phyloP scores from a whole-genome alignment of 805 yeast genomes.

The Hanseniaspora nectarophila region DNA sequence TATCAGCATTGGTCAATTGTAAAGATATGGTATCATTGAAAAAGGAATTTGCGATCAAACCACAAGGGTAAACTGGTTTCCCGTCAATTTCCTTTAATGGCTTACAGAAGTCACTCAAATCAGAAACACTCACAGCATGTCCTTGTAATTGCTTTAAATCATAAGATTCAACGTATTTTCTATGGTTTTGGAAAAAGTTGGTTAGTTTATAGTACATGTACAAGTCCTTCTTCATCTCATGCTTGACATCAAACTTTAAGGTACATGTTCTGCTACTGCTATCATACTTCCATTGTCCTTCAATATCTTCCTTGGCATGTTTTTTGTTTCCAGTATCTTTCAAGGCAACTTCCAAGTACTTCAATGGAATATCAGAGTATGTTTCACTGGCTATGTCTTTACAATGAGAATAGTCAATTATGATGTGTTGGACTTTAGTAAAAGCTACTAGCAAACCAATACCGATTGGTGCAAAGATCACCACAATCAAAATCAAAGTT shows the following conservation, averaged over 20 bases:
- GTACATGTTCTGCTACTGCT: conserved; percentile 42
- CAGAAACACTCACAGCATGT: conserved; percentile 42
- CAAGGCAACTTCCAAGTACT: conserved; percentile 53
- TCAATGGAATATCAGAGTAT: conserved; percentile 45
- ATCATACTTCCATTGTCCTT: conserved; percentile 56
- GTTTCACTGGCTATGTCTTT: conserved; percentile 35
- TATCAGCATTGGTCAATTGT: conserved; percentile 31
- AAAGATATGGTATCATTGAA: conserved; percentile 63
- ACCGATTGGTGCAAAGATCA: conserved; percentile 83
- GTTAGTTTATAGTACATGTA: conserved; percentile 76
- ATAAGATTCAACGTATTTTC: conserved; percentile 79
- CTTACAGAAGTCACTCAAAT: conserved; percentile 35
- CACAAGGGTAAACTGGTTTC: conserved; percentile 59
- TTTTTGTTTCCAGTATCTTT: conserved; percentile 25
- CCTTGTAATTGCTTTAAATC: conserved; percentile 77
- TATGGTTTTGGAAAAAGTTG: conserved; percentile 86
- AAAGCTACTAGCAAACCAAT: conserved; percentile 71
- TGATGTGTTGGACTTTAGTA: conserved; percentile 62
- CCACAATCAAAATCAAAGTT: conserved; percentile 55
- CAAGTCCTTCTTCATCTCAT: conserved; percentile 55
- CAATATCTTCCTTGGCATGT: neutral
- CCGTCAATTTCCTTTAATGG: conserved; percentile 29
- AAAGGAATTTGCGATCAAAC: conserved; percentile 66
- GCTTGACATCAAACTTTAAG: conserved; percentile 61
- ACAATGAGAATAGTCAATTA: conserved; percentile 69